Evolutionary conservation across 2,329 filamentous ascomycete genomes (phyloP), one percentile per base, ranked within the genome.

Genomic region (Aspergillus eucalypticola): DNA sequence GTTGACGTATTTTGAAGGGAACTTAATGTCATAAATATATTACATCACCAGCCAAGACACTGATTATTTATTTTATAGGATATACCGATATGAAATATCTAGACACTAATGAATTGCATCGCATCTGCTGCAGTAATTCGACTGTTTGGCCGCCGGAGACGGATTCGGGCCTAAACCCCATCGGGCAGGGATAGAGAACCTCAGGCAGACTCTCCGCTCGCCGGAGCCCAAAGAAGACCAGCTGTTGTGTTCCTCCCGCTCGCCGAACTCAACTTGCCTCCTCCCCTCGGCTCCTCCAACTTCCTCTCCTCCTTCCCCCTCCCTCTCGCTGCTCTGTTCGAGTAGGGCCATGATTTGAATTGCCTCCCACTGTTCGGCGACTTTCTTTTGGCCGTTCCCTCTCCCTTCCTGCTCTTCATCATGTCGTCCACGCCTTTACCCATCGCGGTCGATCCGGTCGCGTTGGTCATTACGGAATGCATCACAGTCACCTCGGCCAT

Each of bases 401-500:
- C 39, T 39, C 41, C 52, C 63, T 57, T 62, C 56, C 64, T 63
- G 60, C 62, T 70, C 62, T 60, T 65, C 66, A 70, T 64, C 54
- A 76, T 76, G 74, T 68, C 70, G 23, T 67, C 69, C n/a, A 61
- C 69, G 17, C 65, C 72, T 27, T 77, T 93, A 32, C 86, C 90
- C 35, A 91, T 96, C 64, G 91, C 93, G 46, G 90, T 96, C 67
- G 91, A 96, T 71, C 92, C 93, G 1, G 89, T 96, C 59, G 93
- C 92, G 52, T 82, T 99, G 69, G 92, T 99, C 66, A 96, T 96
- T 64, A 96, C 94, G 78, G 95, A 99, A 88, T 99, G 95, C 78
- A 98, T 98, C 74, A 94, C 93, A 49, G 94, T 99, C 79, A 98
- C 95, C 13, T 97, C 94, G 64, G 92, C 93, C 62, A 97, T 99